Conservation (phyloP, 2,329 filamentous ascomycete genomes). For the Talaromyces atroroseus region DNA sequence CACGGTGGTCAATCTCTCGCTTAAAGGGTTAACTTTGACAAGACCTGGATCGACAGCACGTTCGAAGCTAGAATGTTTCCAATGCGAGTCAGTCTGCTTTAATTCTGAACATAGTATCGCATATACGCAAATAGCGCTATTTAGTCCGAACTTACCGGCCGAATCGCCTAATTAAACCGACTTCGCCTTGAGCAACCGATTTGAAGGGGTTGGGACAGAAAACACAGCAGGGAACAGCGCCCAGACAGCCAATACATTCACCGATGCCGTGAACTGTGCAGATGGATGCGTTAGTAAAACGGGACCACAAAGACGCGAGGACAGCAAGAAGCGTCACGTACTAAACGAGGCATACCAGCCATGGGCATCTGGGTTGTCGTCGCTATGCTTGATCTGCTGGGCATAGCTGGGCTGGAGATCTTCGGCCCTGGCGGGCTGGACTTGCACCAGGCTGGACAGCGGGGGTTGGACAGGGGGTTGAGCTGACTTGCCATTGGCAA, state of each 20-base stretch:
- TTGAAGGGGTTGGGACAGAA: slow-evolving; percentile 95
- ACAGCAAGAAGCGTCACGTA: slow-evolving; percentile 44
- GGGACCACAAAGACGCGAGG: background rate
- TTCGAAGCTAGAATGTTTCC: slow-evolving; percentile 56
- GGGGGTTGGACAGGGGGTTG: slow-evolving; percentile 36
- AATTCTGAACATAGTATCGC: background rate
- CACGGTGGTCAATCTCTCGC: slow-evolving; percentile 81
- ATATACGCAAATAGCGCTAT: too few species aligned
- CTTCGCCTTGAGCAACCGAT: slow-evolving; percentile 84
- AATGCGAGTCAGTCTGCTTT: slow-evolving; percentile 23
- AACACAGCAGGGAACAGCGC: slow-evolving; percentile 86
- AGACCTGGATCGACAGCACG: slow-evolving; percentile 94
- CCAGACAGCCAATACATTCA: slow-evolving; percentile 66
- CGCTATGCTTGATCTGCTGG: slow-evolving; percentile 52
- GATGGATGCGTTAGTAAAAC: slow-evolving; percentile 1
- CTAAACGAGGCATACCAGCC: slow-evolving; percentile 90
- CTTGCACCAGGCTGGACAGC: slow-evolving; percentile 54
- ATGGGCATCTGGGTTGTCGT: slow-evolving; percentile 63
- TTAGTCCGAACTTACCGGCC: slow-evolving; percentile 47
- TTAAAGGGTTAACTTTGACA: slow-evolving; percentile 94
- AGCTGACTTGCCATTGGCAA: slow-evolving; percentile 30
- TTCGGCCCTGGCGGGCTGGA: slow-evolving; percentile 73
- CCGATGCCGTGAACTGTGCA: slow-evolving; percentile 66
- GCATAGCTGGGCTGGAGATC: slow-evolving; percentile 84
- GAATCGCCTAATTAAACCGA: slow-evolving; percentile 93